Conservation (phyloP, 2,329 filamentous ascomycete species). For the Fusarium hainanense region DNA sequence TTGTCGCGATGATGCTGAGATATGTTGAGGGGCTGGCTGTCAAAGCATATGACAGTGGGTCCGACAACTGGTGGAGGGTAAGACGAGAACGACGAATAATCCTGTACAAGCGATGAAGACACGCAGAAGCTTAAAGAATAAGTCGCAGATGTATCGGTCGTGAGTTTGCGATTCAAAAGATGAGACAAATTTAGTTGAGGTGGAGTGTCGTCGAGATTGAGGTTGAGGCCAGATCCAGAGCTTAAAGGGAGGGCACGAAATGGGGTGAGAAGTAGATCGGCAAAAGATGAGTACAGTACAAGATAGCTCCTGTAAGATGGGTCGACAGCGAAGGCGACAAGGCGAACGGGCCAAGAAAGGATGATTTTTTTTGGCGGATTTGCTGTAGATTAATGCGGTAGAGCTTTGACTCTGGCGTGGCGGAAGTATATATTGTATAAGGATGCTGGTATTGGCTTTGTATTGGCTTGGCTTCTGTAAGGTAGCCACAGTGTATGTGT, state of each 20-base stretch:
- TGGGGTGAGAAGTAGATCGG: constrained; percentile 19
- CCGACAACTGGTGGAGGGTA: constrained; percentile 14
- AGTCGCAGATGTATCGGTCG: constrained; percentile 13
- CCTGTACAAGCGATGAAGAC: constrained; percentile 24
- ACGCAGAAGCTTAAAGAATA: neutral
- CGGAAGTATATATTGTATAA: constrained; percentile 17
- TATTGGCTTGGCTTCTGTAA: constrained; percentile 4
- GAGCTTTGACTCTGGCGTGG: constrained; percentile 37
- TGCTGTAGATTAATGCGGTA: constrained; percentile 35
- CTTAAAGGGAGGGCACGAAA: constrained; percentile 21
- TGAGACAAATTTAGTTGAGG: constrained; percentile 23
- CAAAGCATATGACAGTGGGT: constrained; percentile 38
- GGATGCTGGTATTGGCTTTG: constrained; percentile 3
- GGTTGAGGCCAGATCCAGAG: constrained; percentile 35
- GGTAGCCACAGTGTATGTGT: constrained; percentile 18
- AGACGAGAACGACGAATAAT: constrained; percentile 14
- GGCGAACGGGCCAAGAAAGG: constrained; percentile 22
- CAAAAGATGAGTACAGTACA: constrained; percentile 21
- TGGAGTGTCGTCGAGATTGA: constrained; percentile 45
- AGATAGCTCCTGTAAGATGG: constrained; percentile 30
- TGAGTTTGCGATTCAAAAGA: constrained; percentile 16
- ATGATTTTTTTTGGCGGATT: constrained; percentile 35
- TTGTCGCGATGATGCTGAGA: constrained; percentile 35
- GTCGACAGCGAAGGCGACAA: constrained; percentile 26
- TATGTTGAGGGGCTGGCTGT: constrained; percentile 32